Conservation (phyloP, 176 grass and related monocot genomes). For the Typha latifolia region DNA sequence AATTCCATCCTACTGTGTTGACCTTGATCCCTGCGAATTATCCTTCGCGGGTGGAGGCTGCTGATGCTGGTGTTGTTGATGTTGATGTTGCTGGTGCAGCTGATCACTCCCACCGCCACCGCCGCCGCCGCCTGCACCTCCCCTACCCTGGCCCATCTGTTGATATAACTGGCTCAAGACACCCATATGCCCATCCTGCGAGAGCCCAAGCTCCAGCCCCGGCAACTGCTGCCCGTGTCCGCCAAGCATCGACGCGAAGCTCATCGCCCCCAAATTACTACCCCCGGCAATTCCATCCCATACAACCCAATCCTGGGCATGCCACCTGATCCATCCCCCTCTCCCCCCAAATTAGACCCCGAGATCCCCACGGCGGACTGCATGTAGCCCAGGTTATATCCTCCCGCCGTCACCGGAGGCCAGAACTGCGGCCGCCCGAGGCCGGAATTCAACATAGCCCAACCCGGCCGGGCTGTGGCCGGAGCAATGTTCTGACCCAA, state of each 20-base stretch:
- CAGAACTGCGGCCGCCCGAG: slow-evolving; percentile 8
- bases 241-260: slow-evolving; percentile 54
- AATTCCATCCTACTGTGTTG: slow-evolving; percentile 27
- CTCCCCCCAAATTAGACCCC: slow-evolving; percentile 7
- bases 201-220: slow-evolving; percentile 56
- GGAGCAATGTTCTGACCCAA: background rate
- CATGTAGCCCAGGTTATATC: slow-evolving; percentile 29
- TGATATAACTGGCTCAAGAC: slow-evolving; percentile 60
- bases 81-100: slow-evolving; percentile 3
- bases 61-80: slow-evolving; percentile 35
- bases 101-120: no score
- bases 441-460: slow-evolving; percentile 33
- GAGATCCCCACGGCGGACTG: slow-evolving; percentile 16
- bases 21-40: slow-evolving; percentile 36
- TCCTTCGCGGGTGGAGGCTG: slow-evolving; percentile 37
- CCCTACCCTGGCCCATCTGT: slow-evolving; percentile 23
- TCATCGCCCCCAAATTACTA: slow-evolving; percentile 31
- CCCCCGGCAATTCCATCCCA: slow-evolving; percentile 8
- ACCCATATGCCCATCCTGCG: slow-evolving; percentile 66
- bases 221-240: slow-evolving; percentile 41
- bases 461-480: background rate
- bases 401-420: slow-evolving; percentile 1
- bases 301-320: slow-evolving; percentile 13
- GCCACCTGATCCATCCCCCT: background rate
- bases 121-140: background rate